phyloP scores from a whole-genome alignment of 2,329 filamentous ascomycete genomes.

The Leptographium lundbergii region DNA sequence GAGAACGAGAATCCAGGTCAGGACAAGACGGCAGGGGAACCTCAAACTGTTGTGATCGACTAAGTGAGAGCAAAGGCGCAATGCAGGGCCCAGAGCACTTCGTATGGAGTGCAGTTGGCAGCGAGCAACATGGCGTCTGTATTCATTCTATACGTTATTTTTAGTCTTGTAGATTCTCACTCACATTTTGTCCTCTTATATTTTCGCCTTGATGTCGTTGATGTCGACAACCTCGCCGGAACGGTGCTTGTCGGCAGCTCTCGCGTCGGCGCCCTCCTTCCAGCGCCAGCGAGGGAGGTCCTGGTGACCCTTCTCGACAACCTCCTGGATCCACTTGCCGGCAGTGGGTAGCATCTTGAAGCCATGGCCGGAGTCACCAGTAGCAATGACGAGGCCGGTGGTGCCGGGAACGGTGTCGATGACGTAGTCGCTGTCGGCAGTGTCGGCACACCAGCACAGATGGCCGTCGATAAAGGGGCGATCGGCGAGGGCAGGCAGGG shows the following conservation, averaged over 20 bases:
- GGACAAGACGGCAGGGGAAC: neutral
- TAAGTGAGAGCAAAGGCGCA: neutral
- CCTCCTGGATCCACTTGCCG: constrained; percentile 38
- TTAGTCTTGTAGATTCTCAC: neutral
- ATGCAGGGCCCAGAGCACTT: neutral
- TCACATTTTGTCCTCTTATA: neutral
- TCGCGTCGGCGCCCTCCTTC: constrained; percentile 23
- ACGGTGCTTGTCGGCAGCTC: neutral
- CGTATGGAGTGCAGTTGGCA: too few species aligned
- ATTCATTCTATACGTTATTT: neutral
- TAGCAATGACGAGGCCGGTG: constrained; percentile 33
- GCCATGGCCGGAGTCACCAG: constrained; percentile 48
- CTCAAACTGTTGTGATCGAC: neutral
- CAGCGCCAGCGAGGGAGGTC: constrained; percentile 35
- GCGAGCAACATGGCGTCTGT: too few species aligned
- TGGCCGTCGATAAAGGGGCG: constrained; percentile 42
- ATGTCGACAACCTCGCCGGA: neutral
- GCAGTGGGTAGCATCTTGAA: constrained; percentile 51
- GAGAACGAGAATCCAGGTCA: neutral
- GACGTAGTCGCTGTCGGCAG: constrained; percentile 45
- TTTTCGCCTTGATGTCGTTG: neutral
- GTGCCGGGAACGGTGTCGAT: constrained; percentile 44
- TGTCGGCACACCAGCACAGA: constrained; percentile 54
- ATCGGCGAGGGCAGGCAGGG: constrained; percentile 38
- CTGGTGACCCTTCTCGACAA: constrained; percentile 33